A percentile compares a stretch with the other conserved stretches of the same genome.
These are phyloP conservation scores for Coccomyxa subellipsoidea DNA, from an alignment of 163 green algal genomes.

Conservation along the genomic window DNA sequence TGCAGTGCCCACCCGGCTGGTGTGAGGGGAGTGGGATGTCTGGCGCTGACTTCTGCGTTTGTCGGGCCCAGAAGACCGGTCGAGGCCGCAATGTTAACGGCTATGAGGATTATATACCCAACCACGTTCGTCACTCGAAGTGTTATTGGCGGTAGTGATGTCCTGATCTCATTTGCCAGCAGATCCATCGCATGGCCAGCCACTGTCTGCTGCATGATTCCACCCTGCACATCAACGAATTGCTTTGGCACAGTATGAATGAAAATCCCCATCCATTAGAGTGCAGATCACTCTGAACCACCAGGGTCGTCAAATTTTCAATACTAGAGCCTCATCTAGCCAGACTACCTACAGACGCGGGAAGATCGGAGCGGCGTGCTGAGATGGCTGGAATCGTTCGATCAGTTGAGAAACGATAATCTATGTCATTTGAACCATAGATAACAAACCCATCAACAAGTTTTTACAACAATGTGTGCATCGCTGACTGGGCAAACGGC, in stretches of 20 bases:
- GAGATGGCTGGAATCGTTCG: too few species aligned
- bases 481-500: neutral
- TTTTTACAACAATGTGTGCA: too few species aligned
- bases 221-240: neutral
- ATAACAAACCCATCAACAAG: too few species aligned
- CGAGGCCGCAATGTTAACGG: conserved; percentile 44
- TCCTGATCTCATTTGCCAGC: conserved; percentile 7
- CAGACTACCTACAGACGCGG: neutral
- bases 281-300: neutral
- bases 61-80: conserved; percentile 44
- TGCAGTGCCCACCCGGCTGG: conserved; percentile 42
- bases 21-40: conserved; percentile 53
- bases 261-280: too few species aligned
- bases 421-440: too few species aligned
- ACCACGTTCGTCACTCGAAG: conserved; percentile 37
- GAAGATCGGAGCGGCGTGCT: neutral
- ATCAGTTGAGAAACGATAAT: too few species aligned
- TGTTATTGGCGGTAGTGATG: conserved; percentile 17
- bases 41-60: conserved; percentile 45
- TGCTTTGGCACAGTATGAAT: neutral
- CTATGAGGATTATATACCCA: conserved; percentile 45
- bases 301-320: too few species aligned
- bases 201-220: neutral
- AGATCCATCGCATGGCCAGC: neutral
- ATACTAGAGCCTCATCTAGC: neutral